Base-by-base conservation (phyloP, 2,329 filamentous ascomycete genomes). In the Didymella exigua region DNA sequence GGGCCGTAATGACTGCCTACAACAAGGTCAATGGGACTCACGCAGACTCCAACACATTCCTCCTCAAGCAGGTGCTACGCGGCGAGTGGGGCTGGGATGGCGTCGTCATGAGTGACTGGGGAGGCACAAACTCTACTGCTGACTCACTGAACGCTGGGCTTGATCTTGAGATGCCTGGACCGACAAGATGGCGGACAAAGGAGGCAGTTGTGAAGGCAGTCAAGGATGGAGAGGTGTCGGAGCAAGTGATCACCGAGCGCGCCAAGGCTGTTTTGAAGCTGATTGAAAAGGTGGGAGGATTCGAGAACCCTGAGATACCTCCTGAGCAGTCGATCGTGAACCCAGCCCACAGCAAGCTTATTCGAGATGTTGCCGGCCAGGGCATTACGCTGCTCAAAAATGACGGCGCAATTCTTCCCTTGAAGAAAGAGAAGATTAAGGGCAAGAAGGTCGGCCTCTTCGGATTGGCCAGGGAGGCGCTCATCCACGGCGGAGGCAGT, bases 371-470 rank as follows among this genome's bases (percentile, higher is more conserved):
- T 36, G 88, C 84, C 13, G 82, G 85, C 14, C 86, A 91, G 68
- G 84, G 85, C 9, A 84, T 90, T 8, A 89, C 91, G 1, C 78
- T 92, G 8, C 76, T 92, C 49, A 91, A 91, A 76, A 93, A 93
- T 52, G 82, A 90, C 2, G 80, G 80, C 11, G 77, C 77, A 8
- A 67, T 89, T 0, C 76, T 93, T 1, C 89, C 89, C 0, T 73
- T 89, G 16, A 81, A 79, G 48, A 89, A 87, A 68, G 80, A 84
- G 3, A 84, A 85, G 16, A 51, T 69, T 14, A 72, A 71, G 41
- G 69, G 69, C 2, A 87, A 86, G 40, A 86, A 82, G 16, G 81
- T 90, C 58, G 88, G 87, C 4, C 84, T 91, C 7, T 88, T 91
- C 63, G 89, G 89, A 0, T 85, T 88, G 6, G 88, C 86, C 1